Conservation (phyloP, 192 early-diverging fungal genomes). For the Endogone sp. region DNA sequence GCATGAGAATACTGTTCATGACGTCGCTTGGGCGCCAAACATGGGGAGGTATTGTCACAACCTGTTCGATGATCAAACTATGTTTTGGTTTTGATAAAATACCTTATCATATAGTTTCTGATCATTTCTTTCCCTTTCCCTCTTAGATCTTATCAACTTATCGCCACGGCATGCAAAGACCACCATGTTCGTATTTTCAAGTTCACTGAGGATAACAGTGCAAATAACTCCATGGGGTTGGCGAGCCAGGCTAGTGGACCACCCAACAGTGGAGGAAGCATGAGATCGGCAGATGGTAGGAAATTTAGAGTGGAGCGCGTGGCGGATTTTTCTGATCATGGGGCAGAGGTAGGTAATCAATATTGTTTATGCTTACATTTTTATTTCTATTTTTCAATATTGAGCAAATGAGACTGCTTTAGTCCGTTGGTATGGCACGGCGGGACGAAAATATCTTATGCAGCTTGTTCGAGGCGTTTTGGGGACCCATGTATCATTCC, state of each 20-base stretch:
- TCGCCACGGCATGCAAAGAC: constrained; percentile 81
- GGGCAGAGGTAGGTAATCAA: constrained; percentile 43
- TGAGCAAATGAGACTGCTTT: too few species aligned
- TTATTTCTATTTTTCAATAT: not conserved
- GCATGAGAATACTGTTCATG: constrained; percentile 63
- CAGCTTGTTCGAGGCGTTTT: too few species aligned
- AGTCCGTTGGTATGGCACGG: too few species aligned
- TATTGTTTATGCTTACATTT: not conserved
- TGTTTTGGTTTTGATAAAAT: too few species aligned
- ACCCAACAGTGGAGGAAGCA: not conserved
- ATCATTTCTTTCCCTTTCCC: too few species aligned
- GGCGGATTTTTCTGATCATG: constrained; percentile 60
- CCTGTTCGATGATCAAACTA: too few species aligned
- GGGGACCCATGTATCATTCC: not conserved
- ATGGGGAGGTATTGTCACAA: constrained; percentile 51
- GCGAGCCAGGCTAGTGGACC: not conserved
- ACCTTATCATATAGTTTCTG: too few species aligned
- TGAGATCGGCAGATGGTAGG: constrained; percentile 1
- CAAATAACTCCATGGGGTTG: too few species aligned
- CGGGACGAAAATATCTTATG: too few species aligned
- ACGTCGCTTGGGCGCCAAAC: constrained; percentile 66
- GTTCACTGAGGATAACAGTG: constrained; percentile 45
- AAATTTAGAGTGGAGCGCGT: constrained; percentile 51
- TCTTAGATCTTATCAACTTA: constrained; percentile 77
- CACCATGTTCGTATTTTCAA: constrained; percentile 74